Conservation (phyloP, 768 basidiomycete genomes). For the Tremella mesenterica region DNA sequence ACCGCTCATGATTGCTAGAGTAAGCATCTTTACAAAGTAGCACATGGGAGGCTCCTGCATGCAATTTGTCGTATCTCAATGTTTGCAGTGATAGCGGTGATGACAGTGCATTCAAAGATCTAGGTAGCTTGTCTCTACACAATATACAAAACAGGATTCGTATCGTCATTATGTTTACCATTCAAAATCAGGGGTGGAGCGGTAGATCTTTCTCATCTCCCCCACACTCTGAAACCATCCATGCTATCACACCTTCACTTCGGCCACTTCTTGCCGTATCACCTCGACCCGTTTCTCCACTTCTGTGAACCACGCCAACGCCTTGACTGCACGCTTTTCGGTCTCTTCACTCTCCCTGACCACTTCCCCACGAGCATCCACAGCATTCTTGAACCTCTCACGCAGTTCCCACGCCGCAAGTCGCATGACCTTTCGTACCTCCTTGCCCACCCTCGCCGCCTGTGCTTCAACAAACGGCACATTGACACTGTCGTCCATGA, state of each 20-base stretch:
- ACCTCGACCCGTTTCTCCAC: conserved; percentile 49
- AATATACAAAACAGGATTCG: too few relatives aligned
- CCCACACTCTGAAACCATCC: background rate
- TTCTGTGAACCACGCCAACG: conserved; percentile 62
- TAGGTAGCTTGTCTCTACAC: too few relatives aligned
- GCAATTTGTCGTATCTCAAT: too few relatives aligned
- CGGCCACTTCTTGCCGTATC: conserved; percentile 38
- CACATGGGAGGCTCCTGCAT: too few relatives aligned
- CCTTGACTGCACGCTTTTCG: conserved; percentile 60
- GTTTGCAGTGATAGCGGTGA: too few relatives aligned
- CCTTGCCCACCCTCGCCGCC: conserved; percentile 61
- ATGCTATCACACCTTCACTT: conserved; percentile 17
- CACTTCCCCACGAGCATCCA: conserved; percentile 71
- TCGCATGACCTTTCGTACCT: conserved; percentile 87
- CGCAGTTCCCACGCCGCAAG: conserved; percentile 82
- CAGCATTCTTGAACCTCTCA: conserved; percentile 67
- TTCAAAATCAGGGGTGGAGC: background rate
- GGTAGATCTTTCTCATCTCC: background rate
- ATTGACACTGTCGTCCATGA: conserved; percentile 45
- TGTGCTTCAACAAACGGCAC: conserved; percentile 59
- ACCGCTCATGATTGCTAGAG: conserved; percentile 15
- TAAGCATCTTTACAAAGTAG: conserved; percentile 45
- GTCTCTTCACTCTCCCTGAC: conserved; percentile 67
- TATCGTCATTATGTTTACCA: background rate
- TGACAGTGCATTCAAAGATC: too few relatives aligned